phyloP scores from a whole-genome alignment of 129 eudicot species.

The Pseudognaphalium luteoalbum region DNA sequence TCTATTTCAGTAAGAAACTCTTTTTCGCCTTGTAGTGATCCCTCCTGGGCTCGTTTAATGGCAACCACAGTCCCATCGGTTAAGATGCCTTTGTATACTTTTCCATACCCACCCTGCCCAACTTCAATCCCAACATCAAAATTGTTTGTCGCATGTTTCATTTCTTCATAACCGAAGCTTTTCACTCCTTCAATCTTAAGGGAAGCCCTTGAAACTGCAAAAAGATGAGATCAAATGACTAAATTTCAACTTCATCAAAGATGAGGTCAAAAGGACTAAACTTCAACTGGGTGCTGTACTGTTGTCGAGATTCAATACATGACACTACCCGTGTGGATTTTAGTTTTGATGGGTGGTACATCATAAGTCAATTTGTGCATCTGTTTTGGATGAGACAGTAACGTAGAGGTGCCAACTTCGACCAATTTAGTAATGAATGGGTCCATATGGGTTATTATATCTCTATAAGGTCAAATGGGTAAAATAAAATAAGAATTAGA shows the following conservation, averaged over 20 bases:
- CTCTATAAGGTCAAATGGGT: neutral
- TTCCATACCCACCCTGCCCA: constrained; percentile 91
- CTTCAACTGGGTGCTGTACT: neutral
- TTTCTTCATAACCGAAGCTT: constrained; percentile 60
- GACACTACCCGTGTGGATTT: neutral
- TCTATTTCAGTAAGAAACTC: constrained; percentile 87
- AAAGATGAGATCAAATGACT: constrained; percentile 6
- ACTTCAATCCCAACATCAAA: constrained; percentile 50
- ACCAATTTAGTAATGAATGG: neutral
- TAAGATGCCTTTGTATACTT: constrained; percentile 67
- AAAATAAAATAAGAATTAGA: neutral
- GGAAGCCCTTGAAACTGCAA: constrained; percentile 58
- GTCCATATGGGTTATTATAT: neutral
- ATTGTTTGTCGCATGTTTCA: constrained; percentile 60
- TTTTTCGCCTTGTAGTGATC: constrained; percentile 78
- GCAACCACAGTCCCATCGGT: constrained; percentile 72
- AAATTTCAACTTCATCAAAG: neutral
- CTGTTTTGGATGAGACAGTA: neutral
- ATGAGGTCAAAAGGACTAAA: neutral
- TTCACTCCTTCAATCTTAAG: constrained; percentile 76
- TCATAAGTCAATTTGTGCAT: neutral
- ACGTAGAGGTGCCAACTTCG: neutral
- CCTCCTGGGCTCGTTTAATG: constrained; percentile 79
- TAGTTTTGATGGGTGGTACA: constrained; percentile 6
- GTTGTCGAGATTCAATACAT: constrained; percentile 6